Percentiles rank a stretch among this genome's conserved stretches.
These are phyloP conservation scores for Irpex sp. DNA, from an alignment of 1,284 basidiomycete genomes.

Conservation along the genomic window DNA sequence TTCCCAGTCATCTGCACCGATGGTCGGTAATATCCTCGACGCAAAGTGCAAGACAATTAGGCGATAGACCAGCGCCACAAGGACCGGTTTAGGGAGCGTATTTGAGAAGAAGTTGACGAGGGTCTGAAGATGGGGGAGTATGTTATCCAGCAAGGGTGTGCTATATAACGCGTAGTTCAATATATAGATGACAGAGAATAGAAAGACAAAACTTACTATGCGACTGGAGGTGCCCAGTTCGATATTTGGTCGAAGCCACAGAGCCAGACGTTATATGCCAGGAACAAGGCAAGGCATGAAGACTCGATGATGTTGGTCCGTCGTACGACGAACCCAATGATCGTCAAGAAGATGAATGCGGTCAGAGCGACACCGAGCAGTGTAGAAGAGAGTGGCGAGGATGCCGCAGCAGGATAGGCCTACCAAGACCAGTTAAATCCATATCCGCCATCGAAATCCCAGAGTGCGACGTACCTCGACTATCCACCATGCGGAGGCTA, in stretches of 20 bases:
- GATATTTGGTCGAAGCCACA: constrained; percentile 70
- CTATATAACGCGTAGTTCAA: constrained; percentile 31
- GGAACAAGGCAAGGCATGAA: constrained; percentile 78
- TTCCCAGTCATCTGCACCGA: constrained; percentile 79
- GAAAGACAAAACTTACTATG: constrained; percentile 52
- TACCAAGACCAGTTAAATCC: constrained; percentile 22
- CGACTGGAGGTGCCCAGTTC: constrained; percentile 66
- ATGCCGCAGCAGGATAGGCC: constrained; percentile 77
- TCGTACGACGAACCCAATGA: constrained; percentile 85
- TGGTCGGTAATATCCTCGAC: constrained; percentile 79
- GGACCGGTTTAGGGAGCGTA: constrained; percentile 80
- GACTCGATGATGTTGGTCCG: constrained; percentile 94
- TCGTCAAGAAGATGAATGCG: constrained; percentile 77
- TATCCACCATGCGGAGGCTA: constrained; percentile 78
- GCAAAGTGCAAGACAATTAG: constrained; percentile 83
- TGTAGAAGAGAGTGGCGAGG: constrained; percentile 81
- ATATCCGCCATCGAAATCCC: constrained; percentile 15
- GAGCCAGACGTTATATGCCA: constrained; percentile 84
- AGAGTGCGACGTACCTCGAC: constrained; percentile 51
- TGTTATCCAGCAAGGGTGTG: constrained; percentile 70
- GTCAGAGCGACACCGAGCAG: constrained; percentile 76
- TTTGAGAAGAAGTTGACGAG: constrained; percentile 76
- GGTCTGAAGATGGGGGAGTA: constrained; percentile 76
- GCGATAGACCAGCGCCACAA: constrained; percentile 82
- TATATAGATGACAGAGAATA: neutral